These are phyloP conservation scores for Beta macrorhiza DNA, from an alignment of 179 eudicot genomes.

Conservation along the genomic window DNA sequence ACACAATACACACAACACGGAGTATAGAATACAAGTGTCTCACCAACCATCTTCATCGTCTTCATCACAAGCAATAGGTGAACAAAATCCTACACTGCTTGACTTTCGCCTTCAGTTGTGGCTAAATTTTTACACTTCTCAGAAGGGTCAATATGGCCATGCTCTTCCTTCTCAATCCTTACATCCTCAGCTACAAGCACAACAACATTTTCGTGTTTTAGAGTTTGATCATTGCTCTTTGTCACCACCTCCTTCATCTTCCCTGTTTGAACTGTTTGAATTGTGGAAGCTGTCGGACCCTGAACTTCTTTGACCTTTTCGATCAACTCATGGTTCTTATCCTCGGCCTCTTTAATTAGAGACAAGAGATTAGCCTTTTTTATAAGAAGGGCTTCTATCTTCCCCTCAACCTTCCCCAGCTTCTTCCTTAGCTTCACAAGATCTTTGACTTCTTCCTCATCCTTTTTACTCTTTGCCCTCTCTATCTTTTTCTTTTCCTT, in stretches of 20 bases:
- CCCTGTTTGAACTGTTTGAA: conserved; percentile 13
- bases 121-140: conserved; percentile 14
- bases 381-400: conserved; percentile 64
- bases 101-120: conserved; percentile 12
- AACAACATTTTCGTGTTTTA: conserved; percentile 5
- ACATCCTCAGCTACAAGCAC: conserved; percentile 2
- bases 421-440: conserved; percentile 55
- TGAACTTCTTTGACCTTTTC: conserved; percentile 41
- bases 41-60: conserved; percentile 15
- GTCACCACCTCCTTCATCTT: conserved; percentile 16
- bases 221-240: background rate
- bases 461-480: conserved; percentile 39
- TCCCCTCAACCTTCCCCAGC: conserved; percentile 59
- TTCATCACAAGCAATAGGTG: conserved; percentile 1
- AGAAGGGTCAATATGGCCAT: background rate
- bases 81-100: conserved; percentile 5
- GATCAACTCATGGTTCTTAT: conserved; percentile 34
- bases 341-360: conserved; percentile 58
- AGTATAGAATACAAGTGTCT: conserved; percentile 10
- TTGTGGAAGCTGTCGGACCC: conserved; percentile 7
- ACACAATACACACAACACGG: conserved; percentile 14
- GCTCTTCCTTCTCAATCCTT: conserved; percentile 3
- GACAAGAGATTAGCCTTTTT: conserved; percentile 55
- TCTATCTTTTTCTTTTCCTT: conserved; percentile 35
- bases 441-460: conserved; percentile 46